A percentile compares a stretch with the other conserved stretches of the same genome.
Evolutionary conservation across 169 alveolate species (phyloP).

Genomic region (Neospora caninum): DNA sequence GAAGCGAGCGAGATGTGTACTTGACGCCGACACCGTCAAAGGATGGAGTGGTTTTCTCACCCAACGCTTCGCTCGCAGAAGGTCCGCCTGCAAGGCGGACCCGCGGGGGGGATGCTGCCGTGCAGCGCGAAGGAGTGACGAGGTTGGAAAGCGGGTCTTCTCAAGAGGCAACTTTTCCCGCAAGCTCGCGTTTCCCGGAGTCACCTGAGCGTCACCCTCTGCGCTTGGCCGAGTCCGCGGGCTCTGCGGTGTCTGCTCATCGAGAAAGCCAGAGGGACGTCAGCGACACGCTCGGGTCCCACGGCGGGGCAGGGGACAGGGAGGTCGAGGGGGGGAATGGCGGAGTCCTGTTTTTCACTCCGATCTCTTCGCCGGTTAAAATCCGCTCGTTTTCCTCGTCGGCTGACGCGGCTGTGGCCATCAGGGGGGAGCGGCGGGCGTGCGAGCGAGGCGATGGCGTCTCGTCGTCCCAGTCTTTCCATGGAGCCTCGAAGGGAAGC

Average conservation of each 20-base stretch:
- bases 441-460: neutral
- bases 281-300: too few species aligned
- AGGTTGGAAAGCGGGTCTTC: neutral
- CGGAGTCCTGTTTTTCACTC: neutral
- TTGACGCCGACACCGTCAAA: too few species aligned
- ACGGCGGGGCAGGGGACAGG: neutral
- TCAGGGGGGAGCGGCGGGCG: neutral
- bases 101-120: too few species aligned
- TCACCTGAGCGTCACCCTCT: neutral
- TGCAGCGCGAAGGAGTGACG: too few species aligned
- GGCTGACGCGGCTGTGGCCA: neutral
- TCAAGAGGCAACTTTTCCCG: neutral
- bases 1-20: too few species aligned
- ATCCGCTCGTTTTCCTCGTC: neutral
- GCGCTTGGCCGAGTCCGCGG: too few species aligned
- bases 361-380: neutral
- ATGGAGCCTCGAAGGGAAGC: neutral
- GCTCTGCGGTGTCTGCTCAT: neutral
- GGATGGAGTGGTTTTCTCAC: too few species aligned
- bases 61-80: too few species aligned
- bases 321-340: neutral
- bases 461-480: neutral
- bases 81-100: too few species aligned
- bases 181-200: neutral
- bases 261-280: neutral